A percentile compares a stretch with the other conserved stretches of the same genome.
Conservation (phyloP, 495 filamentous ascomycete genomes). For the Aspergillus indologenus region DNA sequence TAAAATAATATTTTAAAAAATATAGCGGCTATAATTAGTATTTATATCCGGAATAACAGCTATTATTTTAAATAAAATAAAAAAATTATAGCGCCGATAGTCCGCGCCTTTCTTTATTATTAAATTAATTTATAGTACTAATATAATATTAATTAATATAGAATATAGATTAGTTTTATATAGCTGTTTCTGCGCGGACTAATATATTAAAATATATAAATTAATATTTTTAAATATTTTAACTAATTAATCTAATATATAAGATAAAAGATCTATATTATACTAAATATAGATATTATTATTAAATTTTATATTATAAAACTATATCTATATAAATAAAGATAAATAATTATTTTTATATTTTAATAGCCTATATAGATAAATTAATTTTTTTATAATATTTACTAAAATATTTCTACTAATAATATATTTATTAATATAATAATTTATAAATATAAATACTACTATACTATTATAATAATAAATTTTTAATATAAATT, state of each 20-base stretch:
- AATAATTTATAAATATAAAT: no score
- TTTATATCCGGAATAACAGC: no score
- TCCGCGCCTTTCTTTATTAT: no score
- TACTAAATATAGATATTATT: not conserved
- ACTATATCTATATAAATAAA: not conserved
- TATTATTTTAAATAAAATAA: no score
- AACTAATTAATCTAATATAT: not conserved
- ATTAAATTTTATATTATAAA: not conserved
- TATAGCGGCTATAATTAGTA: not conserved
- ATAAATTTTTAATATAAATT: no score
- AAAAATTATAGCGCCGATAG: no score
- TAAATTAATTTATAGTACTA: not conserved
- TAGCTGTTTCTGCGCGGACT: not conserved
- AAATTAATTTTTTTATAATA: not conserved
- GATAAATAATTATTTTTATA: no score
- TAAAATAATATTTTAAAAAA: not conserved
- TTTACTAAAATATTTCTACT: no score
- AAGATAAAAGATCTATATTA: not conserved
- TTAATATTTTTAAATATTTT: not conserved
- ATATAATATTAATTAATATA: not conserved
- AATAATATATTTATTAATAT: no score
- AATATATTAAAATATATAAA: not conserved
- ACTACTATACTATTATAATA: no score
- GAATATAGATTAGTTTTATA: not conserved
- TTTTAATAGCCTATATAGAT: no score